phyloP scores from a whole-genome alignment of 73 alveolate species.

The Symbiodinium pilosum region DNA sequence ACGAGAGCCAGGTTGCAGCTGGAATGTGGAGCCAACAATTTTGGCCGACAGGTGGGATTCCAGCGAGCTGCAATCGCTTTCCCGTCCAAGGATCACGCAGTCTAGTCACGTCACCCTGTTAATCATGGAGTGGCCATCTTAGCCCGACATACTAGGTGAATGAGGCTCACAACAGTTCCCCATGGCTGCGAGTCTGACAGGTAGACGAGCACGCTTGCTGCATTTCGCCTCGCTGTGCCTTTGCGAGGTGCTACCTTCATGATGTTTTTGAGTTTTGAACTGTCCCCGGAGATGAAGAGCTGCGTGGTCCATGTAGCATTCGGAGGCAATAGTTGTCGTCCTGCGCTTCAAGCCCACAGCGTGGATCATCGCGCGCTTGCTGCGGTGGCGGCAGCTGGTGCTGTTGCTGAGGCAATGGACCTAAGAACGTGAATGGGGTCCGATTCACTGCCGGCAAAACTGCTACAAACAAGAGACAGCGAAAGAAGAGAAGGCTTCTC shows the following conservation, averaged over 20 bases:
- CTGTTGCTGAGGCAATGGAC: not conserved
- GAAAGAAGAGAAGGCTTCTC: not conserved
- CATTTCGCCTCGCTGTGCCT: constrained; percentile 48
- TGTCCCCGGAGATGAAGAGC: not conserved
- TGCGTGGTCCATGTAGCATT: not conserved
- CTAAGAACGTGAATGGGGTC: too few relatives aligned
- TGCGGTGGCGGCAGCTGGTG: constrained; percentile 44
- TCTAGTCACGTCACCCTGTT: not conserved
- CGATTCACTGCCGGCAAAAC: not conserved
- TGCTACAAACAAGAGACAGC: not conserved
- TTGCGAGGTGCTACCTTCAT: constrained; percentile 17
- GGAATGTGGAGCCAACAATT: not conserved
- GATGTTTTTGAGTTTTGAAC: not conserved
- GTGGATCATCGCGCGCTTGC: not conserved
- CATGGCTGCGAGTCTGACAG: not conserved
- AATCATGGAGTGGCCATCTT: not conserved
- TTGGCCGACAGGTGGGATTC: not conserved
- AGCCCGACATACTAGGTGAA: not conserved
- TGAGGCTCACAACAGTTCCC: not conserved
- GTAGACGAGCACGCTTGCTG: not conserved
- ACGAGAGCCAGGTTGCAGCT: too few relatives aligned
- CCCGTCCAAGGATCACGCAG: not conserved
- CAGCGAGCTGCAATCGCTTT: not conserved
- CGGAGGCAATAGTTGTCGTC: not conserved
- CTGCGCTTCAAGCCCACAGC: not conserved